Percentiles rank a stretch among this genome's conserved stretches.
These are phyloP conservation scores for Podospora conica DNA, from an alignment of 495 filamentous ascomycete genomes.

Conservation along the genomic window DNA sequence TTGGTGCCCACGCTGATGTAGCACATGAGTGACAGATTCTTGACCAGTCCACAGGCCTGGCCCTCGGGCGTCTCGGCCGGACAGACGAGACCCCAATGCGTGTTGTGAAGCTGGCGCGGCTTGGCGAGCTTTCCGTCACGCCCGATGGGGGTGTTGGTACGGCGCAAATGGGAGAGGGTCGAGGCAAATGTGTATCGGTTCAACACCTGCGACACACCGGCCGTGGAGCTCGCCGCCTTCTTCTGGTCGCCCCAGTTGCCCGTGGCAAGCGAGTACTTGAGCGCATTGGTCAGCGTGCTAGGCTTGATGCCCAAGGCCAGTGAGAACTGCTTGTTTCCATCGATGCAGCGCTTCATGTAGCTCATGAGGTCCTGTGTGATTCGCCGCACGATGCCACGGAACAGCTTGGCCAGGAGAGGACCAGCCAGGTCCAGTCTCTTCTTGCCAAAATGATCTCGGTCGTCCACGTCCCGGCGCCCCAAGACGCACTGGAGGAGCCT, in stretches of 20 bases:
- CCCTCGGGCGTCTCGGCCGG: slow-evolving; percentile 97
- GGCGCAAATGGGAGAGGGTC: slow-evolving; percentile 88
- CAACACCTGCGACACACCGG: slow-evolving; percentile 95
- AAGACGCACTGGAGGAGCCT: slow-evolving; percentile 85
- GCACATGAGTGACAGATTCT: slow-evolving; percentile 97
- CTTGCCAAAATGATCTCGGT: slow-evolving; percentile 98
- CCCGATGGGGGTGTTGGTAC: slow-evolving; percentile 96
- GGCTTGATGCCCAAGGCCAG: slow-evolving; percentile 84
- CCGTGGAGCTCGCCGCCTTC: slow-evolving; percentile 88
- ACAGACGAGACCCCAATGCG: slow-evolving; percentile 97
- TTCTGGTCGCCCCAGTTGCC: slow-evolving; percentile 99
- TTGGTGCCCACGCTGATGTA: slow-evolving; percentile 92
- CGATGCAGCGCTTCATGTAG: slow-evolving; percentile 86
- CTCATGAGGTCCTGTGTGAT: slow-evolving; percentile 82
- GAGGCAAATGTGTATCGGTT: slow-evolving; percentile 98
- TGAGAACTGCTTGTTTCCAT: slow-evolving; percentile 80
- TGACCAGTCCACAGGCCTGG: slow-evolving; percentile 96
- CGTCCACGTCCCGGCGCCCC: slow-evolving; percentile 85
- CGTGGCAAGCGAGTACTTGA: slow-evolving; percentile 96
- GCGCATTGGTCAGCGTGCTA: slow-evolving; percentile 80
- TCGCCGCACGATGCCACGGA: slow-evolving; percentile 79
- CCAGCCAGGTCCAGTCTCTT: slow-evolving; percentile 95
- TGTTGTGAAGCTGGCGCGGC: slow-evolving; percentile 95
- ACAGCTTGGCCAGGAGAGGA: slow-evolving; percentile 86
- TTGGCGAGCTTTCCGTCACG: slow-evolving; percentile 98